These are phyloP conservation scores for Coffea humblotiana DNA, from an alignment of 305 asterid genomes.

Conservation along the genomic window DNA sequence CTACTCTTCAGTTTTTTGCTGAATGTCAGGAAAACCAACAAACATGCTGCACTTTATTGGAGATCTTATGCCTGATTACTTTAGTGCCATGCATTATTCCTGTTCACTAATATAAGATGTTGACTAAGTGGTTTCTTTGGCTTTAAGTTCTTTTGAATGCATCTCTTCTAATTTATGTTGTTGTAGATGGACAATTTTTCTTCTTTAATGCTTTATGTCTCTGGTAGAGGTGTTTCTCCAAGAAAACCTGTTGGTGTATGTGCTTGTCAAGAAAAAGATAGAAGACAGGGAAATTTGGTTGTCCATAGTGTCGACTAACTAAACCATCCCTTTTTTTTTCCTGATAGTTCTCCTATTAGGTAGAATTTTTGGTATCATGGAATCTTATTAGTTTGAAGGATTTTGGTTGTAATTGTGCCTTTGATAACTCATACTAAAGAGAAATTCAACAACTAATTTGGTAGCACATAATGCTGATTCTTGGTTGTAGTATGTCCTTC, in stretches of 20 bases:
- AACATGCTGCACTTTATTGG: background rate
- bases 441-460: background rate
- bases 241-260: background rate
- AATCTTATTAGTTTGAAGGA: background rate
- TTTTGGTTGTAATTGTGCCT: background rate
- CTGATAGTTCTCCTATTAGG: background rate
- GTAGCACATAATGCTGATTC: background rate
- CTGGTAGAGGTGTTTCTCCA: background rate
- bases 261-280: background rate
- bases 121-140: slow-evolving; percentile 5
- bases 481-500: background rate
- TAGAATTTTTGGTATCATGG: background rate
- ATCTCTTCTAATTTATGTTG: background rate
- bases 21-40: background rate
- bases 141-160: background rate
- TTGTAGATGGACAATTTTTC: too few species aligned
- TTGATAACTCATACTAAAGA: background rate
- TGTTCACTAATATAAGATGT: background rate
- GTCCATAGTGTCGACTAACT: background rate
- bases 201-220: background rate
- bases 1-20: too few species aligned
- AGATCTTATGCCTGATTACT: background rate
- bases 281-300: background rate
- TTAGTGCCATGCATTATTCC: background rate
- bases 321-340: background rate